A percentile compares a stretch with the other conserved stretches of the same genome.
These are phyloP conservation scores for Pythium dissotocum DNA, from an alignment of 352 stramenopile genomes.

Conservation along the genomic window DNA sequence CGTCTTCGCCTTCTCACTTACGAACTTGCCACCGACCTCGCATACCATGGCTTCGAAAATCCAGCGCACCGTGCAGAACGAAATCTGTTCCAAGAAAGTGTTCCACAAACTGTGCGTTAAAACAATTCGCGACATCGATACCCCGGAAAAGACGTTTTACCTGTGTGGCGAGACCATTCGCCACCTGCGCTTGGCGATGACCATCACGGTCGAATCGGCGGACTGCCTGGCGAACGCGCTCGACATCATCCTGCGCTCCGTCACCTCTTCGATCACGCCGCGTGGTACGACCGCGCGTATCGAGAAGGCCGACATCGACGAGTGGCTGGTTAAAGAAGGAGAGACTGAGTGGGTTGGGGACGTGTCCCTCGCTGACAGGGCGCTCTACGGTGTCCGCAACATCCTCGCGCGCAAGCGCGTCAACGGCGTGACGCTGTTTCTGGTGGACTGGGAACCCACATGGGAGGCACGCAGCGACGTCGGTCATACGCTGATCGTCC, in stretches of 20 bases:
- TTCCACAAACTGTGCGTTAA: constrained; percentile 6
- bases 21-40: no score
- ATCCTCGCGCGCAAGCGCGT: constrained; percentile 19
- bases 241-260: not conserved
- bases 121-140: not conserved
- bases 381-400: constrained; percentile 10
- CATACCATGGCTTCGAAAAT: no score
- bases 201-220: not conserved
- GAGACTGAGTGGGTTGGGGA: not conserved
- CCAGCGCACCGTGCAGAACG: no score
- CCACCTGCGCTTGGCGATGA: constrained; percentile 8
- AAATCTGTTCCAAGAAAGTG: no score
- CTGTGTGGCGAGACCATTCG: not conserved
- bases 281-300: not conserved
- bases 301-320: constrained; percentile 6
- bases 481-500: not conserved
- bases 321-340: not conserved
- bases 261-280: not conserved
- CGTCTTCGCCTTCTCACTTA: no score
- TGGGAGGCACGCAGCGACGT: constrained; percentile 18
- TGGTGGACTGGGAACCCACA: constrained; percentile 13
- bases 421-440: constrained; percentile 7
- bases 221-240: not conserved
- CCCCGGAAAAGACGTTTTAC: not conserved
- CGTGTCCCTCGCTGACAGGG: not conserved